A percentile compares a stretch with the other conserved stretches of the same genome.
These are phyloP conservation scores for Periconia sp. DNA, from an alignment of 2,329 filamentous ascomycete genomes.

Conservation along the genomic window DNA sequence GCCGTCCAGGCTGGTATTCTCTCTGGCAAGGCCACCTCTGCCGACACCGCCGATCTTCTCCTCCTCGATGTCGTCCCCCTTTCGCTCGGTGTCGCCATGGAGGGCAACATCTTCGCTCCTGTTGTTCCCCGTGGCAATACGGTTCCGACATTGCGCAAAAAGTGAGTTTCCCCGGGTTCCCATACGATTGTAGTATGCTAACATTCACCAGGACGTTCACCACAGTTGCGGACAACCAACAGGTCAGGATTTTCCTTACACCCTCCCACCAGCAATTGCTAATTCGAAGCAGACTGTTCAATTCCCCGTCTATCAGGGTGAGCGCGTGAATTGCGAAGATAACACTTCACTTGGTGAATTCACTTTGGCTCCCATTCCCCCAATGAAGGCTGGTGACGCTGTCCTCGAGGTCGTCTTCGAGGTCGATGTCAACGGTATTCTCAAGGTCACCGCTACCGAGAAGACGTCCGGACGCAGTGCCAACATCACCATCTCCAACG, in stretches of 20 bases:
- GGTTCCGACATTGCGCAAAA: too few species aligned
- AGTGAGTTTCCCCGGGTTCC: too few species aligned
- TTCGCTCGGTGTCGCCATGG: constrained; percentile 98
- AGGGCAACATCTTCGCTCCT: constrained; percentile 97
- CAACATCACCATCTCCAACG: constrained; percentile 99
- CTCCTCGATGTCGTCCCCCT: constrained; percentile 96
- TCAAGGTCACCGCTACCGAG: constrained; percentile 99
- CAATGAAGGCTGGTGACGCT: constrained; percentile 91
- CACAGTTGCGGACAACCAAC: constrained; percentile 74
- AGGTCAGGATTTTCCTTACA: not conserved
- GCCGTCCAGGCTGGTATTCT: constrained; percentile 99
- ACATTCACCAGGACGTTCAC: constrained; percentile 71
- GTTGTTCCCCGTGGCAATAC: constrained; percentile 70
- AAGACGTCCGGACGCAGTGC: constrained; percentile 97
- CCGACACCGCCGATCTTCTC: constrained; percentile 91
- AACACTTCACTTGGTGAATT: constrained; percentile 99
- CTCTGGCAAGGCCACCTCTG: constrained; percentile 95
- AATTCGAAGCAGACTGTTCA: constrained; percentile 69
- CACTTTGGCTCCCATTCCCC: constrained; percentile 85
- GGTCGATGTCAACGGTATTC: constrained; percentile 99
- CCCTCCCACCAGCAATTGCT: constrained; percentile 1
- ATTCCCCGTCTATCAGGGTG: constrained; percentile 95
- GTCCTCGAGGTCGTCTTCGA: constrained; percentile 98
- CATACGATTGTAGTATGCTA: too few species aligned
- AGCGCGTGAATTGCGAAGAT: constrained; percentile 97